These are phyloP conservation scores for Strobilomyces echinocephalus DNA, from an alignment of 768 basidiomycete genomes.

Conservation along the genomic window DNA sequence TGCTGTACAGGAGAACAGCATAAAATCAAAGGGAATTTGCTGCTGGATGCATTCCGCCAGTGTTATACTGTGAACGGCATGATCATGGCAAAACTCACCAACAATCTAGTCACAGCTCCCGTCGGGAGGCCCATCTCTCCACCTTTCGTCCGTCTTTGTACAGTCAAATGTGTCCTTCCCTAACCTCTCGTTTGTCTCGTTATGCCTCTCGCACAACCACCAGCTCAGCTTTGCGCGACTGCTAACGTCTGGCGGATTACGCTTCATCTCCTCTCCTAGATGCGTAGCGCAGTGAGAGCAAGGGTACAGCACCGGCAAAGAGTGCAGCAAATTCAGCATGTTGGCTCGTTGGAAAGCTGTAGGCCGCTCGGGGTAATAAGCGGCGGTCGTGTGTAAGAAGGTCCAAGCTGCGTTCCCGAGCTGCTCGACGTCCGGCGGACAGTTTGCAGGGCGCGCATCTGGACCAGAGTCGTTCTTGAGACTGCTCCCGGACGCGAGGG, in stretches of 20 bases:
- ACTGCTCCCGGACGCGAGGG: slow-evolving; percentile 29
- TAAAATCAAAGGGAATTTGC: background rate
- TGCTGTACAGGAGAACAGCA: background rate
- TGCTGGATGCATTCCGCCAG: background rate
- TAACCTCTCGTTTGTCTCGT: slow-evolving; percentile 83
- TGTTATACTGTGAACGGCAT: background rate
- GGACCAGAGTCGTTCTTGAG: slow-evolving; percentile 27
- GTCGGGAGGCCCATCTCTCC: slow-evolving; percentile 87
- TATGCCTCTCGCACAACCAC: slow-evolving; percentile 92
- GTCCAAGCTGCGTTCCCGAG: slow-evolving; percentile 95
- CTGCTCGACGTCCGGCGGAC: slow-evolving; percentile 86
- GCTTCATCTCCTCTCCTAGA: slow-evolving; percentile 65
- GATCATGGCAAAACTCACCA: slow-evolving; percentile 6
- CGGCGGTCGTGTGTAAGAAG: slow-evolving; percentile 92
- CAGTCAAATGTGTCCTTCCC: slow-evolving; percentile 87
- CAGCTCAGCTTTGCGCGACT: slow-evolving; percentile 60
- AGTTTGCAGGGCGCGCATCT: slow-evolving; percentile 52
- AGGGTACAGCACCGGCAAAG: slow-evolving; percentile 82
- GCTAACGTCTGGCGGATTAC: slow-evolving; percentile 73
- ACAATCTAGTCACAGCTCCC: slow-evolving; percentile 76
- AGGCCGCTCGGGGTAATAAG: slow-evolving; percentile 89
- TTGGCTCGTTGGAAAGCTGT: slow-evolving; percentile 69
- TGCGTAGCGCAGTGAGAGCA: slow-evolving; percentile 83
- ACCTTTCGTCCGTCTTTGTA: slow-evolving; percentile 74
- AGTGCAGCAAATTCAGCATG: slow-evolving; percentile 76